phyloP scores from a whole-genome alignment of 2,329 filamentous ascomycete species.

The Ceratocystis lukuohia region DNA sequence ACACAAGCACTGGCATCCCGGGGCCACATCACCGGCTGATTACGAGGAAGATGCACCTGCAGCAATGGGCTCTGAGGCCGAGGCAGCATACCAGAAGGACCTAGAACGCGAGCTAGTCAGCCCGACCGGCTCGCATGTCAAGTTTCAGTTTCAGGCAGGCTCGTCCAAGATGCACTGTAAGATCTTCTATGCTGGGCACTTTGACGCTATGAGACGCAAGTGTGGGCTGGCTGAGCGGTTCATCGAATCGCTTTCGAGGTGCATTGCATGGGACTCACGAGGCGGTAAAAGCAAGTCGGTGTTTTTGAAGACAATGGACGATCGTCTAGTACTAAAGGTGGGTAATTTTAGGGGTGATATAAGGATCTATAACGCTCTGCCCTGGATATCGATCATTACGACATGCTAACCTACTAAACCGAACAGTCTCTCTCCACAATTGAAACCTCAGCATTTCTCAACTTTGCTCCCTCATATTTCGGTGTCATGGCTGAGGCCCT shows the following conservation, averaged over 20 bases:
- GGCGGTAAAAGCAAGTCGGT: conserved; percentile 96
- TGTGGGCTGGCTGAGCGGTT: conserved; percentile 90
- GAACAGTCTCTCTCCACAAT: conserved; percentile 68
- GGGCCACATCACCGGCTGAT: conserved; percentile 4
- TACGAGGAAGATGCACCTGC: conserved; percentile 11
- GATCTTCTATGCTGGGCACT: conserved; percentile 96
- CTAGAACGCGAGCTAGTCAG: conserved; percentile 77
- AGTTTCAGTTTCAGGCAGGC: conserved; percentile 89
- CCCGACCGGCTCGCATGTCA: conserved; percentile 79
- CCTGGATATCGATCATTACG: neutral
- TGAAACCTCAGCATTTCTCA: conserved; percentile 85
- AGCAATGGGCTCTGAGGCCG: conserved; percentile 19
- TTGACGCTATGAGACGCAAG: conserved; percentile 84
- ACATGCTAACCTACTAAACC: neutral
- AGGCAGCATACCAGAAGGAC: conserved; percentile 45
- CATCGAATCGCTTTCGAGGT: conserved; percentile 85
- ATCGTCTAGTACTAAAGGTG: conserved; percentile 77
- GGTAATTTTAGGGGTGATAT: conserved; percentile 11
- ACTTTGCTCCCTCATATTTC: conserved; percentile 94
- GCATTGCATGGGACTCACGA: conserved; percentile 95
- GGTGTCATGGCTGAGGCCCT: conserved; percentile 92
- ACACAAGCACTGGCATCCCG: conserved; percentile 14
- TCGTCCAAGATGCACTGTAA: conserved; percentile 95
- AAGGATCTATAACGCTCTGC: too few species aligned
- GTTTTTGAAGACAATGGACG: conserved; percentile 91